Base-by-base conservation (phyloP, 352 stramenopile genomes). In the Phytopythium vexans region DNA sequence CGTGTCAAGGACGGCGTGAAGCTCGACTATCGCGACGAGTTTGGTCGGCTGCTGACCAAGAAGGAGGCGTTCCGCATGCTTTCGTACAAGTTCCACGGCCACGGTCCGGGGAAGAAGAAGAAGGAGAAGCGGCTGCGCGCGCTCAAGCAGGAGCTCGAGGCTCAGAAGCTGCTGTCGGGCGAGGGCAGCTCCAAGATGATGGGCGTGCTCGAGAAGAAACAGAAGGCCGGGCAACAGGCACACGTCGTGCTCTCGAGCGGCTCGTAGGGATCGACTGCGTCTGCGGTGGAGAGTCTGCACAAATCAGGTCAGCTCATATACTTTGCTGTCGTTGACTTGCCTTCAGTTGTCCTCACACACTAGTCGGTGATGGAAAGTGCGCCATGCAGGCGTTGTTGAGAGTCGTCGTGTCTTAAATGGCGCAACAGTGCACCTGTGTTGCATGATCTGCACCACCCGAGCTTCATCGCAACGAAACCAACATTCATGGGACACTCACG, bases 71-170 rank as follows among this genome's bases (percentile, higher is more conserved):
- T 98, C 82, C 92, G 97, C 33, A 77, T 98, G 64, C 72, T 99
- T 33, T 98, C 91, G 69, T 99, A 99, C 80, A 97, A 98, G 62
- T 99, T 99, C 74, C 97, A 99, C 68, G 97, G 97, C 27, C 94
- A 99, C 60, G 94, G 93, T 6, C 97, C 93, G 5, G 92, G 89
- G 6, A 98, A 98, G 73, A 99, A 98, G 68, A 99, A 99, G 62
- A 88, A 98, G 60, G 96, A 99, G 62, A 98, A 98, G 65, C 80
- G 90, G 2, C 56, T 96, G 35, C 92, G 89, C 48, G 68, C 94
- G 50, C 60, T 97, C 2, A 92, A 96, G 64, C 81, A 92, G 43
- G 83, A 94, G 48, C 65, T 92, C 12, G 63, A 73, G 37, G 69
- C 82, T 7, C 77, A 92, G 52, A 92, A 96, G 56, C 55, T 79